These are phyloP conservation scores for Sphagnum magellanicum DNA, from an alignment of 228 moss, liverwort and hornwort genomes.

Conservation along the genomic window DNA sequence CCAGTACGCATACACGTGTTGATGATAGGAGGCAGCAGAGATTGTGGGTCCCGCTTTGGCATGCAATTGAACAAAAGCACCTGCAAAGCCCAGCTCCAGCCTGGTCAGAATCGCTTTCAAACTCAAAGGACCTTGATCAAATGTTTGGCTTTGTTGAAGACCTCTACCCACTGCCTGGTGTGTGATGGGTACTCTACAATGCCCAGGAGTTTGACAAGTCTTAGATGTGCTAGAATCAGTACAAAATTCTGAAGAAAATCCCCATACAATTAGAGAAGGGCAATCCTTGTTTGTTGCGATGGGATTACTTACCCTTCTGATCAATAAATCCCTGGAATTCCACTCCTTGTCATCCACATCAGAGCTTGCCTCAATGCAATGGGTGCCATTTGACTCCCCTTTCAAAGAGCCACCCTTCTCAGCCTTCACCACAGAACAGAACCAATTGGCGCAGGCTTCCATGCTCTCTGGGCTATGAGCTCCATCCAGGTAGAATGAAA, in stretches of 20 bases:
- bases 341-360: conserved; percentile 30
- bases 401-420: conserved; percentile 16
- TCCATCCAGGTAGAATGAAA: conserved; percentile 92
- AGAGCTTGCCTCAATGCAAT: conserved; percentile 18
- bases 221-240: too few species aligned
- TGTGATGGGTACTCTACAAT: background rate
- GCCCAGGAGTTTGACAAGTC: too few species aligned
- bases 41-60: conserved; percentile 84
- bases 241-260: background rate
- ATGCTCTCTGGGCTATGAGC: conserved; percentile 99
- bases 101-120: background rate
- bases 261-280: conserved; percentile 4
- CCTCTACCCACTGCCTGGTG: background rate
- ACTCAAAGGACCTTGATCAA: background rate
- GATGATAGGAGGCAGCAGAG: conserved; percentile 84
- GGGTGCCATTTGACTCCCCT: conserved; percentile 14
- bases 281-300: too few species aligned
- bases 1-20: conserved; percentile 70
- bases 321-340: conserved; percentile 35
- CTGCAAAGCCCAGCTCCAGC: conserved; percentile 27
- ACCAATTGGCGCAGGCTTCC: conserved; percentile 96
- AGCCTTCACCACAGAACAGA: conserved; percentile 46
- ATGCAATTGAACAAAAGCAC: conserved; percentile 98
- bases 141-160: background rate
- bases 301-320: conserved; percentile 41